Evolutionary conservation across 139 green algal genomes (phyloP).

Genomic region (Chlorella sp.): DNA sequence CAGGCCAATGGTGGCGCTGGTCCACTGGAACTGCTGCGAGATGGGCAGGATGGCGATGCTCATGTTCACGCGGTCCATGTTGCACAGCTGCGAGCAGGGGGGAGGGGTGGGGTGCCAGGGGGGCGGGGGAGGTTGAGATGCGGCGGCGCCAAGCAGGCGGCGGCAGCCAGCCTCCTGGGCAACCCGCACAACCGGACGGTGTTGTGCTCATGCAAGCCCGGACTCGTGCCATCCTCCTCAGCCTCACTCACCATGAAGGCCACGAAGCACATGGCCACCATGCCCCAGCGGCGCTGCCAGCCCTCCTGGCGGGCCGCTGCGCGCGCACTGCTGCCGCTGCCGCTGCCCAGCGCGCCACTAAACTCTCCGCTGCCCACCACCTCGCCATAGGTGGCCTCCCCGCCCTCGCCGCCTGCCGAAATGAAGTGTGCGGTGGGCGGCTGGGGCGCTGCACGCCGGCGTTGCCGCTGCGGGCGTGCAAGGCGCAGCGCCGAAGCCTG

Average conservation of each 20-base stretch:
- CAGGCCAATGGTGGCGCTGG: conserved; percentile 84
- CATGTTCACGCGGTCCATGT: conserved; percentile 98
- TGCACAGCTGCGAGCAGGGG: conserved; percentile 72
- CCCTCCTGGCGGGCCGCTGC: conserved; percentile 27
- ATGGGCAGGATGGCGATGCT: conserved; percentile 97
- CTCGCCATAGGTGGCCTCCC: neutral
- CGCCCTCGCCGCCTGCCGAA: neutral
- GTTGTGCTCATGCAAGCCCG: too few relatives aligned
- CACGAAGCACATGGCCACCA: conserved; percentile 89
- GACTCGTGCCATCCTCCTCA: too few relatives aligned
- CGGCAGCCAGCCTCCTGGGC: too few relatives aligned
- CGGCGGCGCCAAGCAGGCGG: too few relatives aligned
- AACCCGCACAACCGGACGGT: too few relatives aligned
- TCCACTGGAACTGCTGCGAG: conserved; percentile 86
- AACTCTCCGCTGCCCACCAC: conserved; percentile 12
- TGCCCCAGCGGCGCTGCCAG: conserved; percentile 80
- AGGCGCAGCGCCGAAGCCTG: too few relatives aligned
- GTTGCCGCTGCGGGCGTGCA: too few relatives aligned
- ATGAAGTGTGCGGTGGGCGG: conserved; percentile 8
- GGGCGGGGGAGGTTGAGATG: too few relatives aligned
- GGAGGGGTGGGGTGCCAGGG: neutral
- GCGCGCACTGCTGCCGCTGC: neutral
- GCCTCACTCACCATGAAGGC: conserved; percentile 89
- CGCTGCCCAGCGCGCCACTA: neutral
- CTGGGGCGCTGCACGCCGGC: neutral